Base-by-base conservation (phyloP, 495 filamentous ascomycete species). In the Xylaria venustula region DNA sequence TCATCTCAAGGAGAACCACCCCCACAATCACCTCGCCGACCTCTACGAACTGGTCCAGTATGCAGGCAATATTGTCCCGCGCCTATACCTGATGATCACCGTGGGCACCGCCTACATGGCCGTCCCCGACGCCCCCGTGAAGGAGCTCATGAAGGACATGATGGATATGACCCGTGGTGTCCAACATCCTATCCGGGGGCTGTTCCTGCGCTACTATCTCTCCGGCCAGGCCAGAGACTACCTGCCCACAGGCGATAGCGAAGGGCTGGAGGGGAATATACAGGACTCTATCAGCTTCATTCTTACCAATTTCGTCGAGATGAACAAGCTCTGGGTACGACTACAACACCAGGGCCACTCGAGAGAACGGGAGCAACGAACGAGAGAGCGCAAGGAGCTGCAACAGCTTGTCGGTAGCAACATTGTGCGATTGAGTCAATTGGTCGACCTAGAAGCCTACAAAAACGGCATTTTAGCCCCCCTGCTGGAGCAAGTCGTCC, bases 131-230 rank as follows among this genome's bases (percentile, higher is more conserved):
- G 95, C 94, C 46, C 94, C 94, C 3, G 93, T 98, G 63, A 98
- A 98, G 77, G 94, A 98, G 78, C 92, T 98, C 57, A 98, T 98
- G 94, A 98, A 98, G 75, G 94, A 98, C 71, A 98, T 98, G 94
- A 98, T 98, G 94, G 94, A 98, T 77, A 98, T 98, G 94, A 97
- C 91, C 74, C 85, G 94, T 62, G 94, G 94, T 48, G 91, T 98
- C 28, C 94, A 98, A 69, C 95, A 98, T 70, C 94, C 94, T 2
- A 90, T 97, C 49, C 89, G 94, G 48, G 94, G 94, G 2, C 79
- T 98, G 40, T 98, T 98, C 73, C 77, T 98, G 63, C 85, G 94
- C 71, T 98, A 98, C 75, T 98, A 97, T 67, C 84, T 98, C 30
- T 91, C 90, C 30, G 93, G 93, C 17, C 93, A 98, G 78, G 94